Base-by-base conservation (phyloP, 192 early-diverging fungal genomes). In the Dissophora globulifera region DNA sequence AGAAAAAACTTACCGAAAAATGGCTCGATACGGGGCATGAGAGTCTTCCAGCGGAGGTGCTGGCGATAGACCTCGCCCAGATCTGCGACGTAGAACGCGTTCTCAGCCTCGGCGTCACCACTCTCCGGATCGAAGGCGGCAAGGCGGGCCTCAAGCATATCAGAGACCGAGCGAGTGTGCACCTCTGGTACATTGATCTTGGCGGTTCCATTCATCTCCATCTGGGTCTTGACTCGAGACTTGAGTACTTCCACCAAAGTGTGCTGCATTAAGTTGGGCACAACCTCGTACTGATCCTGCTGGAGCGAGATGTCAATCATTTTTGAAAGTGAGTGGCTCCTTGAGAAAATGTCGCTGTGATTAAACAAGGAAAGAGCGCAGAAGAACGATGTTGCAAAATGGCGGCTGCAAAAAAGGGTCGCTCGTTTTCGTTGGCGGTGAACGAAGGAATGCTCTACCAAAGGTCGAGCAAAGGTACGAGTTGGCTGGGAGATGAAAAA, bases 1-100 rank as follows among this genome's bases (percentile, higher is more conserved):
- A n/a, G 43, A 45, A 45, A 45, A 45, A 45, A 66, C 87, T 58
- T 83, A 92, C 90, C 93, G 84, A 93, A 98, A 78, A 96, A 96
- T 16, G 98, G 98, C 81, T 97, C 91, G 57, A 99, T 92, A 60
- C 96, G 89, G 32, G 96, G 96, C 57, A 99, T 85, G 47, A 89
- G 84, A 45, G 78, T 54, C 60, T 85, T 82, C 94, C 94, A 99
- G 76, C 91, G 92, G 54, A 78, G 59, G 69, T 93, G 88, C 86
- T 99, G 98, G 58, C 93, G 89, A 20, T 84, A 84, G 26, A 99
- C 87, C 82, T 94, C 92, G 51, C 95, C 96, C 66, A 99, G 78
- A 83, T 99, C 96, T 43, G 88, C 92, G 41, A 98, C 94, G 83
- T 90, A 96, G 80, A 99, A 99, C 27, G 98, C 90, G 69, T 97